Conservation (phyloP, 345 rosid genomes). For the Linum usitatissimum region DNA sequence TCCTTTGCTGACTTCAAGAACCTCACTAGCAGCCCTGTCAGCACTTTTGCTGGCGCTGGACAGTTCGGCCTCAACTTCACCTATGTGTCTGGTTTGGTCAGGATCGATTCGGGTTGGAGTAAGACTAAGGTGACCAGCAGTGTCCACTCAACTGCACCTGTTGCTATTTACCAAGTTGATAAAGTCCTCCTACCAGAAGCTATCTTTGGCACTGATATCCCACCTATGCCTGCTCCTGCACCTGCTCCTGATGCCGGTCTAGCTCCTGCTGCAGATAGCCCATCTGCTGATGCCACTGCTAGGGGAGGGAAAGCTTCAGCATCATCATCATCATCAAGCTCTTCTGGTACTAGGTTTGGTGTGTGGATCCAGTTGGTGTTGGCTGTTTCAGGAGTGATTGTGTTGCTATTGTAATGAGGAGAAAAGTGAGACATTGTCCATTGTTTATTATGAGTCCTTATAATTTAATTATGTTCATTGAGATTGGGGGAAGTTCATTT, state of each 20-base stretch:
- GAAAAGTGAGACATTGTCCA: neutral
- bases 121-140: conserved; percentile 69
- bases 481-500: no score
- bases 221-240: conserved; percentile 82
- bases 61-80: conserved; percentile 58
- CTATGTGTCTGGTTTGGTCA: conserved; percentile 52
- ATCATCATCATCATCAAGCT: conserved; percentile 4
- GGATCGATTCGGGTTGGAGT: conserved; percentile 63
- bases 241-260: conserved; percentile 61
- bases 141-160: conserved; percentile 65
- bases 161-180: conserved; percentile 74
- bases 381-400: neutral
- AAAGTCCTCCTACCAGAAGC: conserved; percentile 73
- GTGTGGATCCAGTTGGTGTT: neutral
- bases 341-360: neutral
- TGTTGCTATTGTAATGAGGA: neutral
- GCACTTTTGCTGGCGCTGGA: conserved; percentile 59
- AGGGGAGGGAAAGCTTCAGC: conserved; percentile 16
- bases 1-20: conserved; percentile 68
- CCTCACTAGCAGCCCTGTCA: conserved; percentile 55
- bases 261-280: conserved; percentile 55
- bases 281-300: conserved; percentile 29
- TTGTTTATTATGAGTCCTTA: neutral
- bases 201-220: conserved; percentile 80
- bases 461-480: no score